Evolutionary conservation across 2,329 filamentous ascomycete species (phyloP), one percentile per base, ranked within the genome.

Genomic region (Colletotrichum sojae): DNA sequence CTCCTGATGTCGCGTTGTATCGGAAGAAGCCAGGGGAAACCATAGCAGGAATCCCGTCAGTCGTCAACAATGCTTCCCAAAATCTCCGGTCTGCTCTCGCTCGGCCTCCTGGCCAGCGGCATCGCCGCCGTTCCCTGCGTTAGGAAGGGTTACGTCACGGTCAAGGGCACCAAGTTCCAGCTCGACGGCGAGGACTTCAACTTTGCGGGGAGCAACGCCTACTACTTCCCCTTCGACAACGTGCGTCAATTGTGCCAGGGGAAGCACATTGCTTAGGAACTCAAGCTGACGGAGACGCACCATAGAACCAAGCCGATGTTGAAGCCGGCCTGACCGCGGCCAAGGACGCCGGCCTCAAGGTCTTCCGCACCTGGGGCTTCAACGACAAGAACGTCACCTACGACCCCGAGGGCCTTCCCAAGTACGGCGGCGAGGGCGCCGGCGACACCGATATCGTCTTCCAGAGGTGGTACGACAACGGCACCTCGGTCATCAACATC

Each of bases 361-460:
- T 88, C 5, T 83, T 89, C 74, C 83, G 86, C 27, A 88, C 86
- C 9, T 88, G 86, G 86, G 86, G 85, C 16, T 88, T 88, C 80
- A 87, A 88, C 73, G 86, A 88, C 75, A 85, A 84, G 73, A 89
- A 88, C 73, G 78, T 76, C 25, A 87, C 85, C 0, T 83, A 82
- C 67, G 73, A 79, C 31, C 76, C 79, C 16, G 71, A 77, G 18
- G 85, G 86, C 5, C 76, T 88, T 4, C 86, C 86, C 0, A 76
- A 85, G 69, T 88, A 88, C 61, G 86, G 85, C 46, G 82, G 79
- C 15, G 85, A 86, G 70, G 83, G 83, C 4, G 82, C 83, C 4
- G 84, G 83, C 0, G 78, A 78, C 0, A 83, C 81, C 22, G 79
- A 83, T 3, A 79, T 83, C 5, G 80, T 85, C 6, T 82, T 88